Evolutionary conservation across 768 basidiomycete genomes (phyloP), one percentile per base, ranked within the genome.

Genomic region (Amanita thiersii): DNA sequence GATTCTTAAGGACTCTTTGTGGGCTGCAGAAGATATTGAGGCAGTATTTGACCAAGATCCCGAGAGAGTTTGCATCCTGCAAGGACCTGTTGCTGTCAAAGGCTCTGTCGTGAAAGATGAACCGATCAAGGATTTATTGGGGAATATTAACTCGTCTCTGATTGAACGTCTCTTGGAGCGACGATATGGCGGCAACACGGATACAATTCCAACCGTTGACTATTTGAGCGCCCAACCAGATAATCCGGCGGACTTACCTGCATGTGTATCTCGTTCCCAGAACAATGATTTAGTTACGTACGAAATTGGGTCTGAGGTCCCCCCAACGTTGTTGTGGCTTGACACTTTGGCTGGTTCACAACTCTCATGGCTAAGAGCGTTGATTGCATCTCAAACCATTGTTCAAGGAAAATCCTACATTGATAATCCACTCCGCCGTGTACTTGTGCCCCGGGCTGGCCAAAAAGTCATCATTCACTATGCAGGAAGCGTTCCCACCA

Each of bases 31-130:
- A 62, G 96, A 99, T 59, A 92, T 97, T 49, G 96, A 98, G 47
- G 94, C 93, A 10, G 92, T 99, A 30, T 96, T 98, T 56, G 96
- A 98, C 64, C 91, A 94, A 65, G 96, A 98, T 61, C 94, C 94
- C 18, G 89, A 99, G 61, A 85, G 96, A 47, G 93, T 98, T 19
- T 94, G 91, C 56, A 94, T 99, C 52, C 77, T 99, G 39, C 92
- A 96, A 64, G 96, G 96, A 15, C 96, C 96, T 10, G 85, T 99
- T 37, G 92, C 96, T 1, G 90, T 79, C 47, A 92, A 87, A 61
- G 81, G 90, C 62, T 80, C 89, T 6, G 79, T 68, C 30, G 68
- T 79, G 54, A 94, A 91, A 62, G 91, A 99, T 54, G 90, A 94
- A 61, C 92, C 96, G 5, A 84, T 98, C 59, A 86, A 83, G 52